Evolutionary conservation across 1,284 basidiomycete species (phyloP), one percentile per base, ranked within the genome.

Genomic region (Rhodotorula sp.): DNA sequence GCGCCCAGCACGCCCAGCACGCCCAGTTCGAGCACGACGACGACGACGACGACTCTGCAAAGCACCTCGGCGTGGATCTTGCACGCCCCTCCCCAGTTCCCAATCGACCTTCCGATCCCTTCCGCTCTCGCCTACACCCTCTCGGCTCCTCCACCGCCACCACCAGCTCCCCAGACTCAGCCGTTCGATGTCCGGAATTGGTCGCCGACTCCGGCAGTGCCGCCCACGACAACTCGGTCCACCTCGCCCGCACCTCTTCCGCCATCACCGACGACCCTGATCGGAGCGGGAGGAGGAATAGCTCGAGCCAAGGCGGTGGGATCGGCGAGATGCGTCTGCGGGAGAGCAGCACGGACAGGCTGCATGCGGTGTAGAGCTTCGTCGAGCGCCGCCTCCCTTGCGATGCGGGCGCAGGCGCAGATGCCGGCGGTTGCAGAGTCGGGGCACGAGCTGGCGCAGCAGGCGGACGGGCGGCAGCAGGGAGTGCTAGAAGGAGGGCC

Each of bases 301-400:
- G 37, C 37, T 42, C 37, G 37, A 42, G 37, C 10, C 37, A 42
- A 42, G 37, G 37, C 37, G 14, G 37, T 42, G 10, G 37, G 37
- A 12, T 2, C 10, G 37, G 46, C 48, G 14, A 17, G 26, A 42
- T 73, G 72, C 53, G 55, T 65, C 6, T 73, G 72, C 54, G 72
- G 72, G 3, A 42, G 72, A 42, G 46, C 37, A 42, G 37, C 49
- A 3, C 26, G 26, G 49, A 42, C 49, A n/a, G 55, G 55, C 17
- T 73, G 72, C 48, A 22, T 73, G 58, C 24, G 64, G 37, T 73
- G 72, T 37, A 45, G 72, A 15, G 59, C 45, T 12, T 60, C 46
- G 15, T 61, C 65, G 44, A 66, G 65, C 37, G 37, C 37, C 37
- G 37, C 37, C 37, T 42, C 37, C 2, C 37, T 42, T 2, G 37